A percentile compares a stretch with the other conserved stretches of the same genome.
Conservation (phyloP, 2,329 filamentous ascomycete species). For the Coniochaeta sp. region DNA sequence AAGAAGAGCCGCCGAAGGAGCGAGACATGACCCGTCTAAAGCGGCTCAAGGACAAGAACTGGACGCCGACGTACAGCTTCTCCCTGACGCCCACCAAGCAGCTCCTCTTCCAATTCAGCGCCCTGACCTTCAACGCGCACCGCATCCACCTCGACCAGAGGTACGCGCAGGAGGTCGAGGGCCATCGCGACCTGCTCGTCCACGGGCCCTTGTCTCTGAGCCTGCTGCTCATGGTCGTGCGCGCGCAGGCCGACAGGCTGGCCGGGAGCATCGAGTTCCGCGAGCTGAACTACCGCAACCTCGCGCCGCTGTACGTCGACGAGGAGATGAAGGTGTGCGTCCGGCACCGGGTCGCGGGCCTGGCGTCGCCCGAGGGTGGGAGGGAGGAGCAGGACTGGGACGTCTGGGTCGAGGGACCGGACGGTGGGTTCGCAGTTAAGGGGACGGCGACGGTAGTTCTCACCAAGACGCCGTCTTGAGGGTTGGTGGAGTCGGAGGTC, state of each 20-base stretch:
- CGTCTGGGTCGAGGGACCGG: constrained; percentile 57
- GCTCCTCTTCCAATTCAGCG: constrained; percentile 84
- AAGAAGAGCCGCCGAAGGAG: neutral
- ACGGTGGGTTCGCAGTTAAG: constrained; percentile 58
- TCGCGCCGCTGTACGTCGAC: constrained; percentile 71
- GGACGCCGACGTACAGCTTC: constrained; percentile 28
- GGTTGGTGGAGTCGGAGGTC: no score
- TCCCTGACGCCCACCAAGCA: constrained; percentile 58
- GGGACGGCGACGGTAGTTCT: constrained; percentile 26
- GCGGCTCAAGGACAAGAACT: constrained; percentile 15
- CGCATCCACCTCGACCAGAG: constrained; percentile 75
- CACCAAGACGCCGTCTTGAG: no score
- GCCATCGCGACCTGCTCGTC: constrained; percentile 68
- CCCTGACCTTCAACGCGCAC: constrained; percentile 88
- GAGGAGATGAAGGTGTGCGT: constrained; percentile 67
- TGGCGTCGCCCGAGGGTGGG: no score
- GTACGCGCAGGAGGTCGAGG: constrained; percentile 66
- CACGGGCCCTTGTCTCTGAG: constrained; percentile 80
- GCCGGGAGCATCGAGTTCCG: constrained; percentile 11
- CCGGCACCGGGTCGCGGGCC: constrained; percentile 33
- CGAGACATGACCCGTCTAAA: neutral
- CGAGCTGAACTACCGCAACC: constrained; percentile 69
- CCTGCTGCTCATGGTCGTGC: constrained; percentile 65
- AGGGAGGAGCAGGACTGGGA: constrained; percentile 43
- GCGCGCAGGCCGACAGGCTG: constrained; percentile 33